Evolutionary conservation across 495 filamentous ascomycete species (phyloP).

Genomic region (Xylaria curta): DNA sequence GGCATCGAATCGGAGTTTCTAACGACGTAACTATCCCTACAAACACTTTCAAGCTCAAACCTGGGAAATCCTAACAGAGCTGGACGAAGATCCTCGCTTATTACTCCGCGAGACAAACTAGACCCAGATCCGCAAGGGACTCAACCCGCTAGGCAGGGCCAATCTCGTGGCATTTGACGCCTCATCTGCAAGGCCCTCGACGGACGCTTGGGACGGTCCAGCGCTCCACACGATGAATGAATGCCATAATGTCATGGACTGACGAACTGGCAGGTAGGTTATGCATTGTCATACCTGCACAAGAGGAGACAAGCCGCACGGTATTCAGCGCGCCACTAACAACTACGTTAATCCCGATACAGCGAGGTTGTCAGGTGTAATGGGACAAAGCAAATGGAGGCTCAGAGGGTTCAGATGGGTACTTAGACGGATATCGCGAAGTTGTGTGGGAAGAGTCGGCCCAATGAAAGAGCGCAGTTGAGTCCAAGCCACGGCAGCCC

Average conservation of each 20-base stretch:
- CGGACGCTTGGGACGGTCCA: constrained; percentile 17
- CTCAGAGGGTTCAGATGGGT: constrained; percentile 24
- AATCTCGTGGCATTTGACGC: constrained; percentile 38
- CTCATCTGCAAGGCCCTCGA: constrained; percentile 31
- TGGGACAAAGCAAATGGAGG: constrained; percentile 29
- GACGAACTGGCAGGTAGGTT: constrained; percentile 14
- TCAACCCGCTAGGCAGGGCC: constrained; percentile 34
- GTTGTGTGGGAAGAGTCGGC: constrained; percentile 26
- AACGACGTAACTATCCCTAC: constrained; percentile 34
- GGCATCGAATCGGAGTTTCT: constrained; percentile 42
- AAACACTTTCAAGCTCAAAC: constrained; percentile 41
- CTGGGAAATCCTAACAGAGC: constrained; percentile 42
- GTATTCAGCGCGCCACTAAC: constrained; percentile 42
- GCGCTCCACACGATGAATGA: constrained; percentile 19
- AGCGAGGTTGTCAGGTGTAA: constrained; percentile 41
- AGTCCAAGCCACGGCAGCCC: constrained; percentile 32
- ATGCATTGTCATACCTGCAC: not conserved
- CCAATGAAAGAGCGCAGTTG: constrained; percentile 31
- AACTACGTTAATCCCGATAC: constrained; percentile 33
- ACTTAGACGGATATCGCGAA: constrained; percentile 31
- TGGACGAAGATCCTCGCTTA: constrained; percentile 38
- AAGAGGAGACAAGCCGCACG: constrained; percentile 21
- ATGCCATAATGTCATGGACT: constrained; percentile 11
- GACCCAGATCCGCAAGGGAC: constrained; percentile 31
- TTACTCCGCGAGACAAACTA: constrained; percentile 25